Evolutionary conservation across 805 yeast species (phyloP), one percentile per base, ranked within the genome.

Genomic region (Candida hungchunana): DNA sequence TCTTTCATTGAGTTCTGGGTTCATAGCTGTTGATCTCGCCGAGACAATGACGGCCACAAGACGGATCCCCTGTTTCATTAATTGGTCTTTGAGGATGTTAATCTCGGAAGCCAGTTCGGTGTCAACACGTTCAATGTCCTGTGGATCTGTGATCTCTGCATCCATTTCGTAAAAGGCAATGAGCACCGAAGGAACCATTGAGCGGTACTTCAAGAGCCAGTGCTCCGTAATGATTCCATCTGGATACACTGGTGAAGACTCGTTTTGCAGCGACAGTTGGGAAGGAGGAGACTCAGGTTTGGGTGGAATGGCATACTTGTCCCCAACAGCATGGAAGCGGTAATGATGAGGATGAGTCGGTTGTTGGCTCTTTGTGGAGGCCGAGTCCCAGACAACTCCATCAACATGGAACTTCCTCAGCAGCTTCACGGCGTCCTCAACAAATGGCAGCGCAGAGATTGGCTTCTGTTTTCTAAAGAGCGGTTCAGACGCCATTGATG

Each of bases 161-260:
- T 50, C 54, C 11, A 73, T 41, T 32, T 67, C 67, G 45, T 67
- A 66, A 24, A 75, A 64, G 2, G 70, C 51, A 2, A 78, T 56
- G 27, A 68, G 64, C 0, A 71, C 66, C 1, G 70, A 46, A 0
- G 85, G 84, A n/a, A 63, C 27, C 4, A 58, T 37, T n/a, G 64
- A 59, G 18, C 60, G 57, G 47, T 77, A 74, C 47, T 75, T 77
- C 23, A 65, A 62, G 11, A 77, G 40, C 86, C 85, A 79, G 18
- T 69, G 59, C 1, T 51, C 58, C 1, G 74, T 71, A 42, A 66
- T 37, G 1, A 53, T 47, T 4, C 58, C 56, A n/a, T 60, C 59
- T 32, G 66, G 39, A 20, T 32, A 62, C 31, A 64, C 46, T 1
- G 69, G 61, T 2, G 46, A 42, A 1, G 31, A 40, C 12, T 39